Evolutionary conservation across 805 yeast species (phyloP).

Genomic region (Candida quercuum): DNA sequence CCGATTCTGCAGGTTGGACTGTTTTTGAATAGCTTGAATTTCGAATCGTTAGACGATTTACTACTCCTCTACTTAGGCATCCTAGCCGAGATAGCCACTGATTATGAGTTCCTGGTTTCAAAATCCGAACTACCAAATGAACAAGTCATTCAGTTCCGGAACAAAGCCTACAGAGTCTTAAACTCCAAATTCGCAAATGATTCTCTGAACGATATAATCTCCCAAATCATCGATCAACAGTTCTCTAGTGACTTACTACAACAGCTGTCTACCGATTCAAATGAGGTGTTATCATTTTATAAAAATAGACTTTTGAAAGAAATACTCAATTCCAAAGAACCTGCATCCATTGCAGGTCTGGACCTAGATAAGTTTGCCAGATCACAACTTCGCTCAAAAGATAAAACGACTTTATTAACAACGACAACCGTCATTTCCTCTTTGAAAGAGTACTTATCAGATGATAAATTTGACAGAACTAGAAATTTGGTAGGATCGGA

Average conservation of each 20-base stretch:
- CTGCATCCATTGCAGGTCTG: slow-evolving; percentile 19
- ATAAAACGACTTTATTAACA: slow-evolving; percentile 20
- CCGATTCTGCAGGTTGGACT: slow-evolving; percentile 20
- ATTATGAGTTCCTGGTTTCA: slow-evolving; percentile 29
- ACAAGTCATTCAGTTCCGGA: background rate
- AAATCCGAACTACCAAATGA: background rate
- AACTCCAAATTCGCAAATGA: slow-evolving; percentile 11
- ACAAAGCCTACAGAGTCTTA: background rate
- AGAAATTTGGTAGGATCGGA: slow-evolving; percentile 64
- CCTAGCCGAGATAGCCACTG: slow-evolving; percentile 31
- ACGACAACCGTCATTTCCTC: slow-evolving; percentile 30
- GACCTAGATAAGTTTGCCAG: slow-evolving; percentile 29
- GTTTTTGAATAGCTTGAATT: slow-evolving; percentile 21
- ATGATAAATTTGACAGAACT: slow-evolving; percentile 40
- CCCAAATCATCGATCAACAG: slow-evolving; percentile 15
- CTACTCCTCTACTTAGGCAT: slow-evolving; percentile 27
- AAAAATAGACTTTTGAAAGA: slow-evolving; percentile 29
- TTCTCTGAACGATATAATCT: slow-evolving; percentile 16
- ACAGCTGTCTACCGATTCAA: background rate
- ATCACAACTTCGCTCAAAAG: slow-evolving; percentile 28
- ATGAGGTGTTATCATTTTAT: slow-evolving; percentile 23
- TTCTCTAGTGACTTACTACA: slow-evolving; percentile 8
- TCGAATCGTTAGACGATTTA: slow-evolving; percentile 12
- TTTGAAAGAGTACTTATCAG: slow-evolving; percentile 29
- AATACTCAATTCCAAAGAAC: slow-evolving; percentile 27